Percentiles rank a stretch among this genome's conserved stretches.
Evolutionary conservation across 805 yeast species (phyloP).

Genomic region (Yarrowia bubula): DNA sequence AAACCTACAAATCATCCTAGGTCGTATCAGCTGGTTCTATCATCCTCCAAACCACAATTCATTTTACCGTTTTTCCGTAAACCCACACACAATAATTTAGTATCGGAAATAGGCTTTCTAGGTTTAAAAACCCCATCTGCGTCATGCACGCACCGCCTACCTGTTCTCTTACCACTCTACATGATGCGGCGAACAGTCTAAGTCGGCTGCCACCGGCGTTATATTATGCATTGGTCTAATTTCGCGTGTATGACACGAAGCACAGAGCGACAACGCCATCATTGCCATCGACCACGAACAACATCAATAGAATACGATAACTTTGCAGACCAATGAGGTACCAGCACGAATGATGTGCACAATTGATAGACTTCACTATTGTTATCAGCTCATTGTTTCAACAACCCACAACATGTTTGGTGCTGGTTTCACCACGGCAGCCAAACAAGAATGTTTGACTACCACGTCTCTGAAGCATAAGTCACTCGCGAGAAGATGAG

Average conservation of each 20-base stretch:
- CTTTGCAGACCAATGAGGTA: too few species aligned
- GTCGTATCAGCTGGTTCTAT: too few species aligned
- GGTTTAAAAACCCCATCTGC: neutral
- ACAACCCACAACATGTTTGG: neutral
- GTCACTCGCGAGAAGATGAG: neutral
- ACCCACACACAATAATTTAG: neutral
- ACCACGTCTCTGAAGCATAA: neutral
- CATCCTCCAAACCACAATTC: too few species aligned
- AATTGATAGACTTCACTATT: neutral
- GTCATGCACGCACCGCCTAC: neutral
- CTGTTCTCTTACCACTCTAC: neutral
- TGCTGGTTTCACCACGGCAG: conserved; percentile 4
- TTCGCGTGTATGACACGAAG: neutral
- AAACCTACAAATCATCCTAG: too few species aligned
- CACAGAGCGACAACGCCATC: neutral
- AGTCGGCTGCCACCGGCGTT: neutral
- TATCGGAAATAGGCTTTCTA: neutral
- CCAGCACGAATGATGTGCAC: too few species aligned
- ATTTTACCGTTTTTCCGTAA: neutral
- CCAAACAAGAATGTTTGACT: neutral
- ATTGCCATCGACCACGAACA: neutral
- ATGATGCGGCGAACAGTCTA: neutral
- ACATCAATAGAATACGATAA: too few species aligned
- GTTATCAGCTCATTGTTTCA: neutral
- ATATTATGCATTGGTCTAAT: neutral